A percentile compares a stretch with the other conserved stretches of the same genome.
Evolutionary conservation across 2,329 filamentous ascomycete genomes (phyloP).

Genomic region (Diaporthe ampelina): DNA sequence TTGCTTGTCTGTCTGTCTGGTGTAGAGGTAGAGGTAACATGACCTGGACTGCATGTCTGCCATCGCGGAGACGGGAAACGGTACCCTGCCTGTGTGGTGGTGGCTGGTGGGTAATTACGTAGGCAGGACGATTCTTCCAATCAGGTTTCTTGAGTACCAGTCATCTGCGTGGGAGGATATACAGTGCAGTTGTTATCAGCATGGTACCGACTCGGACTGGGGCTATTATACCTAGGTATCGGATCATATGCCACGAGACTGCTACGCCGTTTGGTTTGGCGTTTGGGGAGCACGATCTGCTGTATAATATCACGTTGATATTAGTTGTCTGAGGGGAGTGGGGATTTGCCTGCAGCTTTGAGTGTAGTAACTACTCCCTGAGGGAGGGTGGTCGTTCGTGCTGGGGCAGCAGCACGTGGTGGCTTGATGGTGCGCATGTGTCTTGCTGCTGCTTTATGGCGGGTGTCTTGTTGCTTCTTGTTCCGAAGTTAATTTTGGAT

Average conservation of each 20-base stretch:
- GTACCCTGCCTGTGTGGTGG: background rate
- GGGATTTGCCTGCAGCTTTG: too few species aligned
- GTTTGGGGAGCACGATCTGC: background rate
- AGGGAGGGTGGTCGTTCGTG: too few species aligned
- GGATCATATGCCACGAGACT: slow-evolving; percentile 10
- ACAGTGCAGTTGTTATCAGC: too few species aligned
- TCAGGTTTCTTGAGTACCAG: background rate
- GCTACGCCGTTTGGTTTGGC: background rate
- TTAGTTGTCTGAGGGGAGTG: background rate
- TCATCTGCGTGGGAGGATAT: background rate
- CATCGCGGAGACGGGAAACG: background rate
- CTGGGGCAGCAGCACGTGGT: too few species aligned
- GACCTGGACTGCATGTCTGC: background rate
- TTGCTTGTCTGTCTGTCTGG: background rate
- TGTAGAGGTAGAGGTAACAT: slow-evolving; percentile 6
- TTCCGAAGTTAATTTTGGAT: too few species aligned
- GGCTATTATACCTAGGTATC: too few species aligned
- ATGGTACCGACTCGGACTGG: too few species aligned
- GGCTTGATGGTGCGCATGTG: too few species aligned
- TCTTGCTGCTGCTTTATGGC: too few species aligned
- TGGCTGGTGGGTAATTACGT: slow-evolving; percentile 9
- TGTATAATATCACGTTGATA: slow-evolving; percentile 1
- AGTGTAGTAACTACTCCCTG: too few species aligned
- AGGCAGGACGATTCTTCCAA: background rate
- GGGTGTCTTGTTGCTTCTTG: too few species aligned